Percentiles rank a stretch among this genome's conserved stretches.
Evolutionary conservation across 1,139 yeast genomes (phyloP).

Genomic region (Sugiyamaella grinbergsii): DNA sequence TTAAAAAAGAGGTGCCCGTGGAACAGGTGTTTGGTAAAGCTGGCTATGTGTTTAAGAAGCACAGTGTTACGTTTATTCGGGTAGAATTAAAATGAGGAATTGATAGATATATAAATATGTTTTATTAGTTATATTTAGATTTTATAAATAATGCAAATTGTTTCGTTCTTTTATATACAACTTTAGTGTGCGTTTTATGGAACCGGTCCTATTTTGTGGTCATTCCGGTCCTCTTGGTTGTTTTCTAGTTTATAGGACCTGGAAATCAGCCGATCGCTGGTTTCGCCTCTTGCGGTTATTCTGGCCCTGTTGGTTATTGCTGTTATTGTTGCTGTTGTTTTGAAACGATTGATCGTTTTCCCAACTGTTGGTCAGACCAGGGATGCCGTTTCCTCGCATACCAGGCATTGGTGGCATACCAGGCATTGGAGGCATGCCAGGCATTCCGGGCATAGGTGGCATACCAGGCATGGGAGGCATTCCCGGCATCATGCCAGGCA

Average conservation of each 20-base stretch:
- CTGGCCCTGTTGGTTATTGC: conserved; percentile 5
- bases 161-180: not conserved
- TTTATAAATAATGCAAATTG: not conserved
- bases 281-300: conserved; percentile 12
- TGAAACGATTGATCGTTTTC: not conserved
- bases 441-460: conserved; percentile 3
- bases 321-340: not conserved
- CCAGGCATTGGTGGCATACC: conserved; percentile 7
- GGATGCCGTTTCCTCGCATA: conserved; percentile 12
- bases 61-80: conserved; percentile 27
- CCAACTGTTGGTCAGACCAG: conserved; percentile 9
- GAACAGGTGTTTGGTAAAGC: not conserved
- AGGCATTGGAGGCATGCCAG: not conserved
- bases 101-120: not conserved
- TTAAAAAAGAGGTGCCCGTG: conserved; percentile 3
- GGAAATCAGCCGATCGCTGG: conserved; percentile 13
- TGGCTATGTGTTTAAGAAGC: conserved; percentile 18
- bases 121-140: not conserved
- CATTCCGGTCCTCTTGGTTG: not conserved
- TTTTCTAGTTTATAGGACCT: conserved; percentile 5
- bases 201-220: not conserved
- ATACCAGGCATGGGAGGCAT: conserved; percentile 22
- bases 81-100: conserved; percentile 25
- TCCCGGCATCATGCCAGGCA: conserved; percentile 27
- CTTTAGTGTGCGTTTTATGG: not conserved